phyloP scores from a whole-genome alignment of 768 basidiomycete genomes.

The Hygrophoropsis aurantiaca region DNA sequence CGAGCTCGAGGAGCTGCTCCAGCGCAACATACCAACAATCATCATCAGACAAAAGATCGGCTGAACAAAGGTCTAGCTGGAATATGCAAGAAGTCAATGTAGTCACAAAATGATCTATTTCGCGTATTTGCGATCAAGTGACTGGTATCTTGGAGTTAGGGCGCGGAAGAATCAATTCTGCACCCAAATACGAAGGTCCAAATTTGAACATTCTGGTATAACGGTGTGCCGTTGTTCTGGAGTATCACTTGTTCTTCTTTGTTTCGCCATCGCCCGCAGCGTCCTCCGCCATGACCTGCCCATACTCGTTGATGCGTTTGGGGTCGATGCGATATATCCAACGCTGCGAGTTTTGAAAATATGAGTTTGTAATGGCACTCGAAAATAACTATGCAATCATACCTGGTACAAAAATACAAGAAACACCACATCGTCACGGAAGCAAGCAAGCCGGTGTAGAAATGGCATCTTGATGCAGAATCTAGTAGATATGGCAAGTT shows the following conservation, averaged over 20 bases:
- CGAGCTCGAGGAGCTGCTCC: too few relatives aligned
- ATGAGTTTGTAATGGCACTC: conserved; percentile 8
- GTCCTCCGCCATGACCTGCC: conserved; percentile 70
- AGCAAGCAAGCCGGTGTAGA: conserved; percentile 87
- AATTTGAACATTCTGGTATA: background rate
- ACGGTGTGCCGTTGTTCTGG: conserved; percentile 7
- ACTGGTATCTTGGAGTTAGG: conserved; percentile 9
- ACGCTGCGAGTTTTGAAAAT: conserved; percentile 49
- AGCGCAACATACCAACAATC: too few relatives aligned
- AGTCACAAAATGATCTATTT: too few relatives aligned
- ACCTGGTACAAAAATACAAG: conserved; percentile 92
- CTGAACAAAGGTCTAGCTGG: too few relatives aligned
- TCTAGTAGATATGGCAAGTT: too few relatives aligned
- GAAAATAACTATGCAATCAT: conserved; percentile 26
- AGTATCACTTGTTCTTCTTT: conserved; percentile 53
- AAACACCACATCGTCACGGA: conserved; percentile 91
- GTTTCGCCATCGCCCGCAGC: conserved; percentile 41
- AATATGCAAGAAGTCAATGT: too few relatives aligned
- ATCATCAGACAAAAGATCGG: too few relatives aligned
- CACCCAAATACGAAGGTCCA: conserved; percentile 6
- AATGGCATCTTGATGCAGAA: conserved; percentile 98
- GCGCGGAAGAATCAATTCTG: conserved; percentile 5
- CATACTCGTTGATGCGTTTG: conserved; percentile 94
- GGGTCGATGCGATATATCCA: conserved; percentile 98
- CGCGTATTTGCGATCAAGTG: too few relatives aligned